Base-by-base conservation (phyloP, 768 basidiomycete genomes). In the Boletus bicolor region DNA sequence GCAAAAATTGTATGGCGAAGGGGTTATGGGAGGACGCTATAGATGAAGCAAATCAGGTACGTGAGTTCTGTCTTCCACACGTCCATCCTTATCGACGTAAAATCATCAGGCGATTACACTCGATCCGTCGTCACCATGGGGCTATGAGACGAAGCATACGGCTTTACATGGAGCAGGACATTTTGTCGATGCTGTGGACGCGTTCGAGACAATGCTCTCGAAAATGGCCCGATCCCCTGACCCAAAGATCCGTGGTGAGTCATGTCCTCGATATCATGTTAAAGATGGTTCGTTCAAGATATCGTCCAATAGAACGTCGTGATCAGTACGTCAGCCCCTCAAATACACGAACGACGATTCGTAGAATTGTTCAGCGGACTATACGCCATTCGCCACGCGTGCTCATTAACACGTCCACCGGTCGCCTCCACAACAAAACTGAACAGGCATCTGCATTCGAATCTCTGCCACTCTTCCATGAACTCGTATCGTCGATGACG, bases 401-500 rank as follows among this genome's bases (percentile, higher is more conserved):
- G 11, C 44, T 56, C 4, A 56, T 56, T 8, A 26, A 52, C 17
- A 56, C 24, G 1, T 9, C 17, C 37, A 56, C 37, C 0, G 55
- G 55, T 2, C 50, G 36, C 9, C 37, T 56, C 15, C n/a, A 7
- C 3, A 28, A 19, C 37, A 56, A 51, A 15, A 8, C 30, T 0
- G 37, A 56, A 1, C 55, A 56, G 3, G 37, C 8, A 10, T 2
- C 49, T 7, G 36, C 30, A 32, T 56, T 56, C n/a, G 39, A 39
- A 12, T 38, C 53, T 1, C 41, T 48, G 0, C 39, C 52, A 15
- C 17, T 44, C 14, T 28, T 37, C 30, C 17, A 17, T 1, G 36
- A 57, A 17, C 47, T 57, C 7, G 15, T 54, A 5, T 47, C 36
- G 7, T 54, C 46, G 2, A 54, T 54, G 53, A 36, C 38, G n/a